Evolutionary conservation across 495 filamentous ascomycete species (phyloP), one percentile per base, ranked within the genome.

Genomic region (Filosporella fistucella): DNA sequence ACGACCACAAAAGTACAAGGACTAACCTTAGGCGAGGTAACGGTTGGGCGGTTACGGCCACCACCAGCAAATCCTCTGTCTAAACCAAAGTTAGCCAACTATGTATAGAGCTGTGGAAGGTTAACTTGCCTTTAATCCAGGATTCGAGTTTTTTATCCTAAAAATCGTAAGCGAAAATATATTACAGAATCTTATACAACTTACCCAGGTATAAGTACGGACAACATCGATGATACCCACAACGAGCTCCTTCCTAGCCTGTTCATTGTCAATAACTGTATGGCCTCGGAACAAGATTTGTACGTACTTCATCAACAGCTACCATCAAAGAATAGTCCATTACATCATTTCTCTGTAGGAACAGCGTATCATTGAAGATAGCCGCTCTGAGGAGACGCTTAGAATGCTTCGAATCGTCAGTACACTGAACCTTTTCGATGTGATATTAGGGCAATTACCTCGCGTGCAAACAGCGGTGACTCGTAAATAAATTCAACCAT

Each of bases 251-350:
- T n/a, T 51, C 88, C 82, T 43, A 21, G 48, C 42, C 42, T 49
- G n/a, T n/a, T n/a, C n/a, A n/a, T n/a, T n/a, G n/a, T n/a, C n/a
- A n/a, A n/a, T n/a, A n/a, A n/a, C n/a, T n/a, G n/a, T n/a, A n/a
- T n/a, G n/a, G n/a, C n/a, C n/a, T n/a, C n/a, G n/a, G n/a, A n/a
- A n/a, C n/a, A n/a, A n/a, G n/a, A n/a, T n/a, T n/a, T 25, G 29
- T 43, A 12, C 25, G 23, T 12, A 18, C 25, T 17, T 98, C 94
- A 58, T 97, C 91, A 36, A 99, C 90, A 14, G 93, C 93, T 36
- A 96, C 89, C 93, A 99, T 99, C 26, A 99, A 74, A 17, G 86
- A 91, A 67, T 99, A 99, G 63, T 99, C 93, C 93, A 99, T 99
- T 39, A 99, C 93, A 54, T 97, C 86, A 60, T 95, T 89, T 29